Percentiles rank a stretch among this genome's conserved stretches.
Conservation (phyloP, 108 stramenopile species). For the Mayamaea pseudoterrestris region DNA sequence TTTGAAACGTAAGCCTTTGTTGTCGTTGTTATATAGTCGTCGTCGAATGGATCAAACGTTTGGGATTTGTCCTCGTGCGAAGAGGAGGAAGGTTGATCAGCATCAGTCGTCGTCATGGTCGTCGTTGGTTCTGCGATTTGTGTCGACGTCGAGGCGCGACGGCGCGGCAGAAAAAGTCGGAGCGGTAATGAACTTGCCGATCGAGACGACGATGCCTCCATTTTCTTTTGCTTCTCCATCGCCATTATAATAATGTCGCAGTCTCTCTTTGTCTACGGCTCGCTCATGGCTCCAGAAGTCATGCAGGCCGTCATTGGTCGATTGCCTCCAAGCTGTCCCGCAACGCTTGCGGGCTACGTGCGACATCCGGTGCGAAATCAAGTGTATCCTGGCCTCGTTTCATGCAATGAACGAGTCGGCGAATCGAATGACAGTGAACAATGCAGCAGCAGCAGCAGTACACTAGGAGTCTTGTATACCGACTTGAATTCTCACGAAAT, state of each 20-base stretch:
- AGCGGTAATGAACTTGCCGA: too few relatives aligned
- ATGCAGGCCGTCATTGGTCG: slow-evolving; percentile 32
- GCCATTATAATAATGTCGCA: slow-evolving; percentile 1
- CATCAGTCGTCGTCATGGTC: too few relatives aligned
- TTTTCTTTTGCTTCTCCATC: neutral
- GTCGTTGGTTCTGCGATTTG: too few relatives aligned
- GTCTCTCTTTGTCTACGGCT: slow-evolving; percentile 62
- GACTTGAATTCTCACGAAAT: slow-evolving; percentile 27
- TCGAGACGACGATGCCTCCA: too few relatives aligned
- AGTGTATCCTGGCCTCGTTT: slow-evolving; percentile 49
- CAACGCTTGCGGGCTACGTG: slow-evolving; percentile 14
- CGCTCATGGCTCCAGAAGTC: slow-evolving; percentile 49
- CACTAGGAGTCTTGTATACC: slow-evolving; percentile 28
- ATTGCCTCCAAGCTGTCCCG: slow-evolving; percentile 12
- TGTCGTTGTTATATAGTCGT: slow-evolving; percentile 34
- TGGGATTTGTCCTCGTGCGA: too few relatives aligned
- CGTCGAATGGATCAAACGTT: too few relatives aligned
- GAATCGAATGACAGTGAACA: neutral
- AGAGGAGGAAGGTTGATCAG: too few relatives aligned
- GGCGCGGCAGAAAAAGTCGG: too few relatives aligned
- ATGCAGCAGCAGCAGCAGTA: neutral
- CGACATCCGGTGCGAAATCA: slow-evolving; percentile 38
- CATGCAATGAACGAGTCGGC: too few relatives aligned
- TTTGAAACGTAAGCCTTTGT: slow-evolving; percentile 38
- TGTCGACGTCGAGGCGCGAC: too few relatives aligned